Evolutionary conservation across 2,329 filamentous ascomycete species (phyloP).

Genomic region (Blastomyces gilchristii): DNA sequence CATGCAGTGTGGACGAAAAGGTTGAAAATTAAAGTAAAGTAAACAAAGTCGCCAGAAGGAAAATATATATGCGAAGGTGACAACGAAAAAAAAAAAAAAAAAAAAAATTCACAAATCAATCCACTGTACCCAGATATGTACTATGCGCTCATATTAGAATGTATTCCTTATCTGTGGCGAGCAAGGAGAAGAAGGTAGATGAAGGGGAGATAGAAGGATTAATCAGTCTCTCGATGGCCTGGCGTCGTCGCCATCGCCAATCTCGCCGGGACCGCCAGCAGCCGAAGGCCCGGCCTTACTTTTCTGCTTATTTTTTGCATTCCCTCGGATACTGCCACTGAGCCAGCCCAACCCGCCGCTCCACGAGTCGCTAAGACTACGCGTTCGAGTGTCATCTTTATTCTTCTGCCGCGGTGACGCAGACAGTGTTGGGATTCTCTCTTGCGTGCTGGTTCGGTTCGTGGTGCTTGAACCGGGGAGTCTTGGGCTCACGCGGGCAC

Average conservation of each 20-base stretch:
- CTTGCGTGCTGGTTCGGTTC: background rate
- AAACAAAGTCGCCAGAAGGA: background rate
- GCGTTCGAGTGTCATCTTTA: conserved; percentile 1
- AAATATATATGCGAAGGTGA: background rate
- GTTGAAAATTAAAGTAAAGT: background rate
- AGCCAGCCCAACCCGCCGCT: conserved; percentile 5
- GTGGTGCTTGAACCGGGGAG: background rate
- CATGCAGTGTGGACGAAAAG: background rate
- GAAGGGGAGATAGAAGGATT: background rate
- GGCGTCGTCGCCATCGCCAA: background rate
- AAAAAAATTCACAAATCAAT: background rate
- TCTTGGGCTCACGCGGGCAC: background rate
- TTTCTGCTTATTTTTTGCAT: background rate
- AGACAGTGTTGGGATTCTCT: background rate
- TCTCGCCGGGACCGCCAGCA: background rate
- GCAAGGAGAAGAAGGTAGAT: background rate
- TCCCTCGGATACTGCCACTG: background rate
- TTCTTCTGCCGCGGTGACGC: background rate
- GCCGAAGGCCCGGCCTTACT: background rate
- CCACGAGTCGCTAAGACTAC: conserved; percentile 7
- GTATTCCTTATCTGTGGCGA: background rate
- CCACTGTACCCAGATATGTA: background rate
- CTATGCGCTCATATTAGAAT: background rate
- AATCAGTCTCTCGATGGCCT: background rate
- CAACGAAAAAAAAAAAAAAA: background rate